phyloP scores from a whole-genome alignment of 495 filamentous ascomycete species.

The Penicillium odoratum region DNA sequence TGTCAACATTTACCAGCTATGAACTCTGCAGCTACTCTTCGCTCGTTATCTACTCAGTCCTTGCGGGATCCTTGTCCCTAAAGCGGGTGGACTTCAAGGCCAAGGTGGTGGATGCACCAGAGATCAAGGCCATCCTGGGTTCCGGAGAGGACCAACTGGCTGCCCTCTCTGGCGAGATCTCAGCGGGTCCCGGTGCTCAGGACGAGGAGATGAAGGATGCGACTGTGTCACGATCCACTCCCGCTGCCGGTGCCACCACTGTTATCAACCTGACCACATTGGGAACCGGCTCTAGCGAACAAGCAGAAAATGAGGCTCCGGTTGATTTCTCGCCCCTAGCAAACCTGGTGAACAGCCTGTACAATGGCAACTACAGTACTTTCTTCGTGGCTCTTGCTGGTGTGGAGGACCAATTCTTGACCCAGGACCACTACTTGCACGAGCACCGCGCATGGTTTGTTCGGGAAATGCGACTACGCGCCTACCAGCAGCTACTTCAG shows the following conservation, averaged over 20 bases:
- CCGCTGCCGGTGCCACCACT: constrained; percentile 53
- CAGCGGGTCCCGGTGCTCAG: constrained; percentile 72
- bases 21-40: constrained; percentile 95
- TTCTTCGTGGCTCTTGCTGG: constrained; percentile 91
- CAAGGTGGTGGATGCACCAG: constrained; percentile 95
- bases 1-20: constrained; percentile 98
- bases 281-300: constrained; percentile 62
- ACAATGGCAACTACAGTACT: constrained; percentile 86
- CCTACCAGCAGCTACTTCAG: constrained; percentile 95
- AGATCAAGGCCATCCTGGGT: constrained; percentile 95
- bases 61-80: constrained; percentile 89
- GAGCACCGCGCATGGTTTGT: constrained; percentile 97
- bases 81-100: constrained; percentile 98
- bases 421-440: constrained; percentile 87
- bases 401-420: constrained; percentile 92
- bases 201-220: constrained; percentile 80
- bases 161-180: constrained; percentile 70
- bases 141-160: constrained; percentile 82
- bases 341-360: constrained; percentile 83
- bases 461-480: constrained; percentile 93
- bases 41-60: constrained; percentile 91
- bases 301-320: constrained; percentile 70
- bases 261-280: constrained; percentile 84
- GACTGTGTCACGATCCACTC: constrained; percentile 50
- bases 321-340: constrained; percentile 83